Base-by-base conservation (phyloP, 306 rosid species). In the Hylodesmum podocarpum region DNA sequence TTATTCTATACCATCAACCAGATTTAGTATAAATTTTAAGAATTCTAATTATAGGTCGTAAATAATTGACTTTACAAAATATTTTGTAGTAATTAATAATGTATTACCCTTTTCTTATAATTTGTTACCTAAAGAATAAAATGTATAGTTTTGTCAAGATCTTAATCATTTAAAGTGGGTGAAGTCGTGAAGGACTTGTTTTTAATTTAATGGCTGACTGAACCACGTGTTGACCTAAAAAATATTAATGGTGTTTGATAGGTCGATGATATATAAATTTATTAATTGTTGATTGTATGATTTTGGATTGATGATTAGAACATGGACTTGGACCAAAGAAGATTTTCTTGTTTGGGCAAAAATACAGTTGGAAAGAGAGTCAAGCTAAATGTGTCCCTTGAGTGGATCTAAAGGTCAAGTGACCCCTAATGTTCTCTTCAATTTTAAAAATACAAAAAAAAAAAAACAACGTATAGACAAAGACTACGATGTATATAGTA, bases 321-420 rank as follows among this genome's bases (percentile, higher is more conserved):
- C 58, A 39, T 62, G 80, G 79, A 75, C 51, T 70, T 62, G 81
- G 82, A 73, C 16, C 15, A 15, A 27, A 13, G 70, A 14, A 53
- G 55, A 33, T 34, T 74, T 63, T 40, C 33, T 54, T 18, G 41
- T 43, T 44, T 0, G 33, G 50, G 22, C 1, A 55, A 53, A 18
- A 47, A 8, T 27, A 25, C 0, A 59, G 19, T 75, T 37, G 64
- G 57, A 78, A 31, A 13, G 21, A 13, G 21, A 53, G 40, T 33
- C 28, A 70, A 34, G 33, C 47, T 25, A 58, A 80, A 73, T 50
- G 75, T 51, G 93, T 29, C 93, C 85, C 68, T 88, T 85, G 69
- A 47, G 80, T 65, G 68, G 57, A 59, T 64, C 68, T 44, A 73
- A 73, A 85, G 81, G 90, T 71, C 87, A 82, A 46, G 27, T 80